Percentiles rank a stretch among this genome's conserved stretches.
phyloP scores from a whole-genome alignment of 495 filamentous ascomycete species.

The Trichoderma parareesei region DNA sequence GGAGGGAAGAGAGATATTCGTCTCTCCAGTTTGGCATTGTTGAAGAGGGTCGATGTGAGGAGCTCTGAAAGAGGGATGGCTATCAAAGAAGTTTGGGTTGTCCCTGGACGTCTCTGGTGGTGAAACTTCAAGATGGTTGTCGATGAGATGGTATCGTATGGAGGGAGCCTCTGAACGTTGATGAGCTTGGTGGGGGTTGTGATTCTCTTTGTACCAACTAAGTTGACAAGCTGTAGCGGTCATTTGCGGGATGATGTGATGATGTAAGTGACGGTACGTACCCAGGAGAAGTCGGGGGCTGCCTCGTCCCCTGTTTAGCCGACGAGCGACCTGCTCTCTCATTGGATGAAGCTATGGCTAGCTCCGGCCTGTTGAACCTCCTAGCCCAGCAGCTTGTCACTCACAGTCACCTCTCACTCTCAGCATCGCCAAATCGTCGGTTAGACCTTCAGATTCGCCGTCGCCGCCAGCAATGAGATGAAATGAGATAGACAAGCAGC shows the following conservation, averaged over 20 bases:
- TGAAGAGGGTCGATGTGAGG: neutral
- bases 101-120: too few relatives aligned
- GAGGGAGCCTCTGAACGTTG: too few relatives aligned
- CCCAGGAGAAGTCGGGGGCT: neutral
- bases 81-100: slow-evolving; percentile 18
- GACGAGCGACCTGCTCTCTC: neutral
- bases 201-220: too few relatives aligned
- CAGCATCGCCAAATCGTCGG: neutral
- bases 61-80: slow-evolving; percentile 7
- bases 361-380: neutral
- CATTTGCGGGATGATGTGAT: neutral
- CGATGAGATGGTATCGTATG: too few relatives aligned
- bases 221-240: too few relatives aligned
- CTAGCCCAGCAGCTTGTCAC: neutral
- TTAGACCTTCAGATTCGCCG: neutral
- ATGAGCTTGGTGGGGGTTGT: too few relatives aligned
- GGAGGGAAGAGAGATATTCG: slow-evolving; percentile 35
- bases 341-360: slow-evolving; percentile 6
- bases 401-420: neutral
- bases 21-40: slow-evolving; percentile 39
- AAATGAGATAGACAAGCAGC: slow-evolving; percentile 23
- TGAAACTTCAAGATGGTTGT: too few relatives aligned
- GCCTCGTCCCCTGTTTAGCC: neutral
- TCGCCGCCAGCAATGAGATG: neutral
- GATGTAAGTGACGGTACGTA: neutral